Percentiles rank a stretch among this genome's conserved stretches.
Conservation (phyloP, 1,284 basidiomycete genomes). For the Neonothopanus nambi region DNA sequence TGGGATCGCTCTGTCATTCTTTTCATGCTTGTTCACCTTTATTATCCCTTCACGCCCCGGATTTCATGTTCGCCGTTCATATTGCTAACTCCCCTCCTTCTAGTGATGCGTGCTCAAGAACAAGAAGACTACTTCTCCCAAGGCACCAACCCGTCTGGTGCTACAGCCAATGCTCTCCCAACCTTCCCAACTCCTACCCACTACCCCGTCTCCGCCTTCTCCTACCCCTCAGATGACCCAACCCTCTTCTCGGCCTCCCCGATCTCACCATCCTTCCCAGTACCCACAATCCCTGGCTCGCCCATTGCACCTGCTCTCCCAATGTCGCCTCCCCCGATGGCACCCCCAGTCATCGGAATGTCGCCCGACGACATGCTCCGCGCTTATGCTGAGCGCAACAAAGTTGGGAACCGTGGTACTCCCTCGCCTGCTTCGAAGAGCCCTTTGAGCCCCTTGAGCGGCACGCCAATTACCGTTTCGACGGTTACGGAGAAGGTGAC, state of each 20-base stretch:
- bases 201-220: slow-evolving; percentile 16
- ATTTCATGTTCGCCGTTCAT: background rate
- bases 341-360: slow-evolving; percentile 49
- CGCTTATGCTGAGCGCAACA: slow-evolving; percentile 66
- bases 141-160: slow-evolving; percentile 39
- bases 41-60: background rate
- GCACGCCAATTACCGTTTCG: background rate
- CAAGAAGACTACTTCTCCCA: slow-evolving; percentile 34
- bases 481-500: background rate
- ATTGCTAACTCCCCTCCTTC: background rate
- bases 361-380: slow-evolving; percentile 74
- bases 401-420: slow-evolving; percentile 13
- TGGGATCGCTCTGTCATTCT: background rate
- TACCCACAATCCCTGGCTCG: slow-evolving; percentile 1
- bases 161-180: slow-evolving; percentile 35
- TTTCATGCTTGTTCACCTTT: background rate
- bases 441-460: background rate
- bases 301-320: slow-evolving; percentile 1
- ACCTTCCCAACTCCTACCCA: slow-evolving; percentile 25
- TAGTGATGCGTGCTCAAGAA: slow-evolving; percentile 60
- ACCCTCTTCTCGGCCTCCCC: slow-evolving; percentile 22
- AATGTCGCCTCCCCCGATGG: slow-evolving; percentile 32
- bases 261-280: slow-evolving; percentile 24
- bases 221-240: background rate
- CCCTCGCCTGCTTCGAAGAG: background rate